Evolutionary conservation across 257 asterid genomes (phyloP), one percentile per base, ranked within the genome.

Genomic region (Apocynum venetum): DNA sequence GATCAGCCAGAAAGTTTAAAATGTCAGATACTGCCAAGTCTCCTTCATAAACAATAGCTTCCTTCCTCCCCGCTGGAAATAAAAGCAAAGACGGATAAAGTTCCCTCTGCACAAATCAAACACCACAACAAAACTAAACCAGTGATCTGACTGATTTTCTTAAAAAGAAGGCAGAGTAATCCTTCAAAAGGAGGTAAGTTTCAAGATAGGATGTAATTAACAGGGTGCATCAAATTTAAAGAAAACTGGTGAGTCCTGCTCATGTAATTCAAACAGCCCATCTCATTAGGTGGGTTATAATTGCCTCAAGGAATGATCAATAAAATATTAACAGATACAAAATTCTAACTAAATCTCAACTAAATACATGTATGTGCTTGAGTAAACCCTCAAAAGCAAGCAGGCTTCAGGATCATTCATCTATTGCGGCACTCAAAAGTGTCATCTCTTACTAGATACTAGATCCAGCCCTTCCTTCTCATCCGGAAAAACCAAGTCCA

Each of bases 31-130:
- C 97, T 60, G 88, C 73, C 70, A 87, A 81, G 80, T 91, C 93
- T 82, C 98, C 98, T 85, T 87, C 91, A 73, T 89, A 94, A 52
- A 78, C 52, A 74, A 92, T 79, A 0, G 91, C 76, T 76, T 86
- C 83, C 86, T 92, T 91, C 82, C 81, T 83, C 79, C 82, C 89
- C 35, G 95, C 92, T 11, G 97, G 98, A 83, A 92, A 91, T 86
- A 94, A 76, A 78, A 94, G 80, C 83, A 94, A 80, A 73, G 85
- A 89, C 76, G 98, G 97, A 89, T 92, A 91, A 63, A 91, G 84
- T 80, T 94, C 97, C 87, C 91, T 88, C 97, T 94, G 97, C 91
- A 85, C 78, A 25, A 76, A 72, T 68, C 73, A 80, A 57, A 76
- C 48, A 71, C 46, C 53, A 56, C 31, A 76, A 38, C 3, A 65